Conservation (phyloP, 2,329 filamentous ascomycete species). For the Sphaerostilbella broomeana region DNA sequence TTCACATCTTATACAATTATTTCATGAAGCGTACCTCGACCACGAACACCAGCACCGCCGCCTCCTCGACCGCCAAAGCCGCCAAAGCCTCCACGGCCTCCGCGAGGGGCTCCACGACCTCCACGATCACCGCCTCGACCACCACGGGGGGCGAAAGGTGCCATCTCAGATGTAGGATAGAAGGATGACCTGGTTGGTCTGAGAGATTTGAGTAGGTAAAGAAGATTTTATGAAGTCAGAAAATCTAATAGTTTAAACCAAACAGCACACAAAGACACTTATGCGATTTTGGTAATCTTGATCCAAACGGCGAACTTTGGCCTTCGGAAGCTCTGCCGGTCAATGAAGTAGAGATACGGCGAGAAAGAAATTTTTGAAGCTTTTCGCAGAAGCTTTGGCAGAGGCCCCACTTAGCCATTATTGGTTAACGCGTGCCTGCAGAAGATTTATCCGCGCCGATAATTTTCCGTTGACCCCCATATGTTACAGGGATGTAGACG, state of each 20-base stretch:
- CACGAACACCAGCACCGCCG: constrained; percentile 34
- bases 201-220: constrained; percentile 3
- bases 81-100: constrained; percentile 20
- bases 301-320: constrained; percentile 19
- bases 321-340: constrained; percentile 21
- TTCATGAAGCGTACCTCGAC: constrained; percentile 30
- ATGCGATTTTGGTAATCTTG: constrained; percentile 18
- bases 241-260: constrained; percentile 14
- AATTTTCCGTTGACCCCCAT: too few species aligned
- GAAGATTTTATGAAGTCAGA: background rate
- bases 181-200: background rate
- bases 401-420: constrained; percentile 13
- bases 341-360: constrained; percentile 16
- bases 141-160: constrained; percentile 20
- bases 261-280: constrained; percentile 17
- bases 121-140: constrained; percentile 27
- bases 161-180: constrained; percentile 11
- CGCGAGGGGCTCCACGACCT: constrained; percentile 27
- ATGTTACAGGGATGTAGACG: too few species aligned
- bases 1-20: background rate
- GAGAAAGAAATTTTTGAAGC: constrained; percentile 35
- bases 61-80: constrained; percentile 24
- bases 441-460: constrained; percentile 11
- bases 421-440: constrained; percentile 6
- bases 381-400: constrained; percentile 20